phyloP scores from a whole-genome alignment of 179 eudicot genomes.

The Nepenthes alata region DNA sequence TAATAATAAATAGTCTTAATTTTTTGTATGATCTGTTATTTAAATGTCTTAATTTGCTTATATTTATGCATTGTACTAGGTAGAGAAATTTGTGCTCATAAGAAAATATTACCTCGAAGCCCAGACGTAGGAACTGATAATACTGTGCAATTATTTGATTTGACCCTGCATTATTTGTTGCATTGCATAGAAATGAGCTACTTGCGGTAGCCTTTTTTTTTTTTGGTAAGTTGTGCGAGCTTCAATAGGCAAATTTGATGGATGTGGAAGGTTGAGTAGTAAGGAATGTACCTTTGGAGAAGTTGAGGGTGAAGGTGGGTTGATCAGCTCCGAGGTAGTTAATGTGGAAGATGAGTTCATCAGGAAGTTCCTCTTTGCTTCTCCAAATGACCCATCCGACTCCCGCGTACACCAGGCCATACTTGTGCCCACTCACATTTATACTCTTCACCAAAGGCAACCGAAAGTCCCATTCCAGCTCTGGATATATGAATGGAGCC shows the following conservation, averaged over 20 bases:
- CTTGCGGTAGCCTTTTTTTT: too few relatives aligned
- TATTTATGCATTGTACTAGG: too few relatives aligned
- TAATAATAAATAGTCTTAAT: too few relatives aligned
- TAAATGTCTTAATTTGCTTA: too few relatives aligned
- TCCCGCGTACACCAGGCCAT: constrained; percentile 20
- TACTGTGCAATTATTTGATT: constrained; percentile 30
- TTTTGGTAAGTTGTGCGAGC: background rate
- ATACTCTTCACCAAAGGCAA: constrained; percentile 18
- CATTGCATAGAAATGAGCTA: background rate
- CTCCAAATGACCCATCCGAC: constrained; percentile 21
- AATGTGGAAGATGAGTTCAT: constrained; percentile 17
- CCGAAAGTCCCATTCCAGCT: constrained; percentile 16
- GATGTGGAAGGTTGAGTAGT: too few relatives aligned
- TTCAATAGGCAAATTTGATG: background rate
- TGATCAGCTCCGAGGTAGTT: constrained; percentile 24
- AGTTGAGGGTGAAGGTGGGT: constrained; percentile 22
- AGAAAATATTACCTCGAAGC: constrained; percentile 19
- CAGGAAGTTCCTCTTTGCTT: constrained; percentile 19
- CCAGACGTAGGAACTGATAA: constrained; percentile 31
- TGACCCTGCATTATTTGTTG: constrained; percentile 23
- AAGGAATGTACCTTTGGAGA: constrained; percentile 14
- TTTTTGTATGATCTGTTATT: too few relatives aligned
- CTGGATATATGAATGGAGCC: constrained; percentile 16
- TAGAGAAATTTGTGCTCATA: too few relatives aligned
- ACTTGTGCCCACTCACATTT: constrained; percentile 16